A percentile compares a stretch with the other conserved stretches of the same genome.
phyloP scores from a whole-genome alignment of 768 basidiomycete genomes.

The Sistotremastrum niveocremeum region DNA sequence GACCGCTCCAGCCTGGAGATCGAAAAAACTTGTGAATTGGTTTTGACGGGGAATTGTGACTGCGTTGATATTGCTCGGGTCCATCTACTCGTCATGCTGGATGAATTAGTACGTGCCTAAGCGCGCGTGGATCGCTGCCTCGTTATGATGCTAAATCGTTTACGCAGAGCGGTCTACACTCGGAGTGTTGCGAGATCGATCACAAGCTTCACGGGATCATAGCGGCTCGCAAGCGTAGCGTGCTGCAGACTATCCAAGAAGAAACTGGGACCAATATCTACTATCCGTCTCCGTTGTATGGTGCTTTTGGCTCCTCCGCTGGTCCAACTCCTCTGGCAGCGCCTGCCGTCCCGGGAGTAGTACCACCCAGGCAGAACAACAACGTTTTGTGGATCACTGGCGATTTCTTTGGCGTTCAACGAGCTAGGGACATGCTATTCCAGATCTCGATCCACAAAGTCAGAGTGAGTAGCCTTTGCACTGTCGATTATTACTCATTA shows the following conservation, averaged over 20 bases:
- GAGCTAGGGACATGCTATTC: constrained; percentile 90
- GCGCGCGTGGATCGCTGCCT: neutral
- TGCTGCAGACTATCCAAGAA: constrained; percentile 87
- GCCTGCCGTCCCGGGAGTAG: constrained; percentile 21
- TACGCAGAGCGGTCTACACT: constrained; percentile 72
- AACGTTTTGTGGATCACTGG: constrained; percentile 94
- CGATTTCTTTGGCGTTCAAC: constrained; percentile 91
- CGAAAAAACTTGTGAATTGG: constrained; percentile 86
- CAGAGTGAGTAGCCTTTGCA: constrained; percentile 8
- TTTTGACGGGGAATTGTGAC: constrained; percentile 75
- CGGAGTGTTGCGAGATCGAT: constrained; percentile 87
- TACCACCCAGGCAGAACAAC: constrained; percentile 36
- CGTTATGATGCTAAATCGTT: constrained; percentile 9
- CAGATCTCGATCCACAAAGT: constrained; percentile 83
- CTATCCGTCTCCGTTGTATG: constrained; percentile 80
- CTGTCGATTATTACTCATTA: neutral
- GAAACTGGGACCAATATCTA: constrained; percentile 97
- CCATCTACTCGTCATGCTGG: constrained; percentile 82
- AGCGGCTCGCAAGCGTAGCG: constrained; percentile 75
- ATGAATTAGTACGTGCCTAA: constrained; percentile 64
- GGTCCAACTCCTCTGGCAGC: constrained; percentile 21
- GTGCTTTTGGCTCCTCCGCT: constrained; percentile 61
- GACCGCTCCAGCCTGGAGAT: constrained; percentile 81
- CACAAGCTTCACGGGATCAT: constrained; percentile 88
- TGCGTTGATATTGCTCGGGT: constrained; percentile 87